Evolutionary conservation across 2,329 filamentous ascomycete genomes (phyloP).

Genomic region (Aspergillus glaucus): DNA sequence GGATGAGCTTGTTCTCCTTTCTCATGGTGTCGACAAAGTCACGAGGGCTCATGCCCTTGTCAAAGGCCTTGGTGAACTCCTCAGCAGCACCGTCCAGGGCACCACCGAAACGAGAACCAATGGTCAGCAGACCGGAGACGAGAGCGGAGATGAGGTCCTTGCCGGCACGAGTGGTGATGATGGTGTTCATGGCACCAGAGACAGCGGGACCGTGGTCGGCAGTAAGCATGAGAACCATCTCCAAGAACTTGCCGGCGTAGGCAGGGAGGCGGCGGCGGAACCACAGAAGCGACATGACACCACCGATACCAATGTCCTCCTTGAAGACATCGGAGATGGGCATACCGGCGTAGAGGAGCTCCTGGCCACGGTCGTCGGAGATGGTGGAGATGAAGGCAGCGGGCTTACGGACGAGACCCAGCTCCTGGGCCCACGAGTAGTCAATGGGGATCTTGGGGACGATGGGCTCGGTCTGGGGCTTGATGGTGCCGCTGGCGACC

Average conservation of each 20-base stretch:
- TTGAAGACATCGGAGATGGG: slow-evolving; percentile 99
- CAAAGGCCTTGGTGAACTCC: slow-evolving; percentile 96
- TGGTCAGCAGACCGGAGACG: slow-evolving; percentile 94
- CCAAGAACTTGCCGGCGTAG: slow-evolving; percentile 97
- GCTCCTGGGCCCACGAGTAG: slow-evolving; percentile 99
- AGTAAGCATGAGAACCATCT: slow-evolving; percentile 99
- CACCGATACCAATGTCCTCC: slow-evolving; percentile 97
- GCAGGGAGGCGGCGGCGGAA: slow-evolving; percentile 95
- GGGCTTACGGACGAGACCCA: slow-evolving; percentile 98
- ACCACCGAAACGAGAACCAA: slow-evolving; percentile 97
- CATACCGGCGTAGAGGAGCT: slow-evolving; percentile 97
- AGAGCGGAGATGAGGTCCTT: slow-evolving; percentile 97
- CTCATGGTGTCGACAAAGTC: slow-evolving; percentile 99
- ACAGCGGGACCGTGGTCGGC: slow-evolving; percentile 98
- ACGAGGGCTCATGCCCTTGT: slow-evolving; percentile 96
- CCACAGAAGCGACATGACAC: slow-evolving; percentile 99
- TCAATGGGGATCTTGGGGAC: slow-evolving; percentile 99
- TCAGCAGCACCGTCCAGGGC: slow-evolving; percentile 95
- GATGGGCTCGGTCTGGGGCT: slow-evolving; percentile 77
- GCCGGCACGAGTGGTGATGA: slow-evolving; percentile 97
- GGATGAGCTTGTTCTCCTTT: slow-evolving; percentile 99
- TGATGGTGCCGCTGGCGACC: slow-evolving; percentile 76
- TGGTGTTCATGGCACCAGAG: slow-evolving; percentile 99
- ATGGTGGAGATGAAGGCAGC: slow-evolving; percentile 99
- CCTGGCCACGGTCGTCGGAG: slow-evolving; percentile 98